Evolutionary conservation across 2,329 filamentous ascomycete species (phyloP), one percentile per base, ranked within the genome.

Genomic region (Xylariaceae sp.): DNA sequence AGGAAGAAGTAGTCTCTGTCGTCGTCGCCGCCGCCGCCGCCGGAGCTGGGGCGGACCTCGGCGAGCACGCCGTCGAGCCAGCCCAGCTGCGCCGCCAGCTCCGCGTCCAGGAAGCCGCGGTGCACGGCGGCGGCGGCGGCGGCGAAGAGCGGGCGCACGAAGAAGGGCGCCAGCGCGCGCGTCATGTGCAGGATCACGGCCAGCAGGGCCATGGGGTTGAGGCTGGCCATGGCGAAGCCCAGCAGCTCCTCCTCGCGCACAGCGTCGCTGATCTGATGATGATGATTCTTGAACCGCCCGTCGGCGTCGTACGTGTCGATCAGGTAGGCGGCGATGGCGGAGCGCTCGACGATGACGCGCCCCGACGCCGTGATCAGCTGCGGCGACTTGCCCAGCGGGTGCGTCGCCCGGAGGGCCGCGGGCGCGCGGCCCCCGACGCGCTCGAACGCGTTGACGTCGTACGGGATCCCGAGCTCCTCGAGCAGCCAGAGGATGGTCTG

Each of bases 401-500:
- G 44, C 6, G 44, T 46, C 29, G 40, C 36, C 30, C 44, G 43
- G 7, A 45, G 40, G n/a, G 29, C 35, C 3, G 32, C 33, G 3
- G 40, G 40, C 14, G 46, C 46, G 24, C 42, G 46, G 22, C 32
- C 32, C 2, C 38, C 35, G 14, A 21, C 30, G 16, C 45, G 44
- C 19, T 40, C 31, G 19, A 44, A 40, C 6, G 38, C 21, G 10
- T 44, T 43, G 19, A 46, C 19, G 19, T 48, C 28, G 25, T 48
- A 46, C 8, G 43, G 39, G 19, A 48, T 45, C 9, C 42, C 45
- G 5, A 46, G 30, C 25, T 48, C 45, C 22, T 48, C 45, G 13
- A 48, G 40, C 19, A 45, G 36, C 44, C 44, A 48, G 9, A 46
- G 34, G 15, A 38, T 42, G 23, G 40, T 39, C 37, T 46, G 45